Base-by-base conservation (phyloP, 2,329 filamentous ascomycete genomes). In the Claviceps fusiformis region DNA sequence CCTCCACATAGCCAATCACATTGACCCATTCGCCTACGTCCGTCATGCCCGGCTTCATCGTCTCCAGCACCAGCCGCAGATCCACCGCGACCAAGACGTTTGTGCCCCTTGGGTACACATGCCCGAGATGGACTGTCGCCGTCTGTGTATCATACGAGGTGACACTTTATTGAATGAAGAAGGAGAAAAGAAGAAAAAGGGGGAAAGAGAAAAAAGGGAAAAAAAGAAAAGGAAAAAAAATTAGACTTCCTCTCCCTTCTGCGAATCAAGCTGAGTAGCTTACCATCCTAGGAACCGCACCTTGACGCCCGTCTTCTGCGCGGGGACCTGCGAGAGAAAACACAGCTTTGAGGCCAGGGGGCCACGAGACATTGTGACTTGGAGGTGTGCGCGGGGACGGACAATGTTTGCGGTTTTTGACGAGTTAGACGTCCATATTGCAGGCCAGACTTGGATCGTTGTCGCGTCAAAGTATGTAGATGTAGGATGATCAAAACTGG, bases 231-330 rank as follows among this genome's bases (percentile, higher is more conserved):
- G 33, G 19, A 27, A 35, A 8, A 35, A 10, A 27, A 17, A 52
- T 41, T 29, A 15, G 13, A 8, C 27, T 27, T 46, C 27, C 27
- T 17, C 29, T 27, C n/a, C 37, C 15, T 31, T 46, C 19, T 27
- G n/a, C 51, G 19, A 39, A 27, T 8, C 35, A 15, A 33, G 15
- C 33, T 5, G 35, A 49, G 24, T 35, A 52, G 71, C 82, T 72
- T 77, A 95, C 92, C 91, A 96, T 69, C 89, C 91, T 52, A 97
- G 71, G 68, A 97, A 95, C 58, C 92, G 85, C 58, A 96, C 85
- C 72, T 97, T 97, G n/a, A 82, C 80, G 45, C 80, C 80, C 15
- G 72, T 60, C n/a, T 72, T 65, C 51, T 73, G 72, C 52, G 65
- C 64, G 3, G 77, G 72, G 15, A 91, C 71, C 55, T 79, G 73